Evolutionary conservation across 2,329 filamentous ascomycete species (phyloP), one percentile per base, ranked within the genome.

Genomic region (Hypoxylon sp.): DNA sequence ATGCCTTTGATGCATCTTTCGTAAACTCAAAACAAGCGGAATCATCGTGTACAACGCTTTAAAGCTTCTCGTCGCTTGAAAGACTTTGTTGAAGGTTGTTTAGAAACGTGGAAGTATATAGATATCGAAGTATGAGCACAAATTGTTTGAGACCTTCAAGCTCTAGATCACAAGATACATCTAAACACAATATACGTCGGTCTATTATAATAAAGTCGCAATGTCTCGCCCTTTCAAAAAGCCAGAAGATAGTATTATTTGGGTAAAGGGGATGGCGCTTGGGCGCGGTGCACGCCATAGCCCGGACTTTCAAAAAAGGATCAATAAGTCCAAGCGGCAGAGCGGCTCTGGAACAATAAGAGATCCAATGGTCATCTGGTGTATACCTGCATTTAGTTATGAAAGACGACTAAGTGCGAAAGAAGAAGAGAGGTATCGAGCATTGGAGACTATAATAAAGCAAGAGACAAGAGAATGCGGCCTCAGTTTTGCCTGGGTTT

Each of bases 401-500:
- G 30, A 32, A 10, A 2, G 13, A 11, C 8, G 2, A 10, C 30
- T 32, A 32, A 34, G 5, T 19, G 49, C 20, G 4, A 2, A 26
- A 11, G 11, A 20, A 7, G 20, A 44, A 34, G 24, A 4, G 7
- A 26, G 2, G 11, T 13, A 50, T 39, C 32, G 3, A 30, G 24
- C 26, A 1, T 46, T 48, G 5, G 52, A 54, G 6, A 6, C 6
- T 6, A 22, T 64, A 15, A 28, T 64, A 8, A 44, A 13, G 17
- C 15, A 60, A 22, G 6, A 43, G 17, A 39, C 61, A 15, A 10
- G 8, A 10, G 30, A 30, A 15, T 54, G 19, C 8, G 56, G 56
- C 2, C 44, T 60, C n/a, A 22, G 3, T 15, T n/a, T 57, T 46
- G 61, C 48, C 6, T 64, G 52, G 52, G 53, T 64, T 32, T 24